Base-by-base conservation (phyloP, 1,139 yeast species). In the Trichomonascaceae sp. region DNA sequence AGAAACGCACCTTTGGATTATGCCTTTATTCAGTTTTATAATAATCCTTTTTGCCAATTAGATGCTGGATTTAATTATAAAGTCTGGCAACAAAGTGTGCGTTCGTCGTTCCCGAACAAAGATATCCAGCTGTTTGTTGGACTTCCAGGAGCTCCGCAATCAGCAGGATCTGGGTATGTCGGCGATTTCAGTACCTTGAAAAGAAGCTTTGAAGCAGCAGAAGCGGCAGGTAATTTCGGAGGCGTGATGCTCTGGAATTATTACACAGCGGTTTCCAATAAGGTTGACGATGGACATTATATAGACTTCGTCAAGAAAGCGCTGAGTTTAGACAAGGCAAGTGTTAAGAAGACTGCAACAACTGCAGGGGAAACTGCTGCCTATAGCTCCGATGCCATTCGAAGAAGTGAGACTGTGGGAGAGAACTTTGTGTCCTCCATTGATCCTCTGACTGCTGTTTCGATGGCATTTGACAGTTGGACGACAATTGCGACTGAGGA, bases 231-330 rank as follows among this genome's bases (percentile, higher is more conserved):
- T 9, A 70, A 78, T 51, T 87, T 89, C 64, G 96, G 96, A 59
- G 97, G 97, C 66, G 78, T 90, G 60, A 83, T 87, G 74, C 72
- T 89, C 61, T 90, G 97, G 96, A 96, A 90, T 72, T 96, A 96
- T 51, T 85, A 95, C 53, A 90, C 86, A 68, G 89, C 84, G n/a
- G 79, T 76, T 68, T 68, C 76, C 2, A 87, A 87, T 63, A 56
- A 54, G 9, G 54, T 45, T 9, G 73, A 74, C 41, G 59, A 59
- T n/a, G 52, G 45, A 8, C 75, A 70, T 56, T 80, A 70, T 66
- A 80, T 73, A 19, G 71, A 68, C 49, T 74, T 72, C 15, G 71
- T 79, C 68, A 79, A 80, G 66, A 60, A 64, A 13, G 66, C 73
- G 22, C 60, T 74, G n/a, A n/a, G n/a, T n/a, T n/a, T n/a, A n/a